phyloP scores from a whole-genome alignment of 106 monocot species.

The Dioscorea zingiberensis region DNA sequence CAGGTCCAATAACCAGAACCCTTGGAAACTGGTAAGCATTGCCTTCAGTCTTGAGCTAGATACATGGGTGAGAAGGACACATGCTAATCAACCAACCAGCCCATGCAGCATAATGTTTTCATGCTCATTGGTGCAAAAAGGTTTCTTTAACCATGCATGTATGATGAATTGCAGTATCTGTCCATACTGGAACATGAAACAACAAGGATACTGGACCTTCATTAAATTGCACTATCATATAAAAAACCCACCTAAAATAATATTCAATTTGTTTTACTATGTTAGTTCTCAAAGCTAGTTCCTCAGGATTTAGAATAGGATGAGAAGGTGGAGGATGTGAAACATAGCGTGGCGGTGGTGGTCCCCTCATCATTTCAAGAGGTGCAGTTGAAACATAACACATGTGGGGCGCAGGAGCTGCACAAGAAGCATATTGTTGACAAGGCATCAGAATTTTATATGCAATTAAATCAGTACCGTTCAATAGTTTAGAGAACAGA shows the following conservation, averaged over 20 bases:
- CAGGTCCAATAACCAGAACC: too few relatives aligned
- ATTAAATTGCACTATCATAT: background rate
- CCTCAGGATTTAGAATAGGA: slow-evolving; percentile 26
- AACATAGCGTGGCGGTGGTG: slow-evolving; percentile 34
- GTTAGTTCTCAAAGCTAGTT: slow-evolving; percentile 37
- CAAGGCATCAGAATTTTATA: too few relatives aligned
- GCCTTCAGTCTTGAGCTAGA: too few relatives aligned
- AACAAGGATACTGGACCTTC: background rate
- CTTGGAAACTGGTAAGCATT: too few relatives aligned
- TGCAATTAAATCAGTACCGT: too few relatives aligned
- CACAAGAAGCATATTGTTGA: slow-evolving; percentile 4
- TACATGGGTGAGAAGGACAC: too few relatives aligned
- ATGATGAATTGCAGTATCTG: background rate
- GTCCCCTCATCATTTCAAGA: slow-evolving; percentile 50
- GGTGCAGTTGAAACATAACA: slow-evolving; percentile 49
- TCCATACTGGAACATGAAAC: background rate
- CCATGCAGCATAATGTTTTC: too few relatives aligned
- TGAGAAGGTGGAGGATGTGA: slow-evolving; percentile 28
- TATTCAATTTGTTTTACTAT: slow-evolving; percentile 77
- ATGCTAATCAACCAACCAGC: too few relatives aligned
- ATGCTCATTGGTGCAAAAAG: background rate
- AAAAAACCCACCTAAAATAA: slow-evolving; percentile 72
- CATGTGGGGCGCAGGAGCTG: slow-evolving; percentile 59
- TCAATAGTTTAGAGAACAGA: background rate
- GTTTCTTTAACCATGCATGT: background rate